phyloP scores from a whole-genome alignment of 352 stramenopile genomes.

The Pythium chondricola region DNA sequence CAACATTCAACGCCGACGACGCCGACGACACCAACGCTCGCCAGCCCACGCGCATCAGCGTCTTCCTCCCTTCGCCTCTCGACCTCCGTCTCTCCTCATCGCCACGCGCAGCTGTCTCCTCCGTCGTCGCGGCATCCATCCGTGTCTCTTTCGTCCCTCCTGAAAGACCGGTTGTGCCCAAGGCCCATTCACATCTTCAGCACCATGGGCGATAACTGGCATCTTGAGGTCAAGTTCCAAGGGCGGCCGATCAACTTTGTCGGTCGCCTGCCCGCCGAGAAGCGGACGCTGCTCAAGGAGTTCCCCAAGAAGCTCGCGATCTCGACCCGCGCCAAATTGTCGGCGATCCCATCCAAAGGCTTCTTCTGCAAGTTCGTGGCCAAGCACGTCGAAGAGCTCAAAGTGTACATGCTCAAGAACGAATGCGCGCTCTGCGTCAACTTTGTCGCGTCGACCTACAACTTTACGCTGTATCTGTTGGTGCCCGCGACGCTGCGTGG shows the following conservation, averaged over 20 bases:
- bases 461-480: slow-evolving; percentile 81
- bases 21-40: not conserved
- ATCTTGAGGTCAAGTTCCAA: slow-evolving; percentile 83
- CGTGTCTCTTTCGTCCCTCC: too few species aligned
- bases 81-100: too few species aligned
- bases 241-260: slow-evolving; percentile 62
- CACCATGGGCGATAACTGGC: slow-evolving; percentile 71
- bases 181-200: not conserved
- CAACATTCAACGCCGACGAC: slow-evolving; percentile 1
- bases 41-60: too few species aligned
- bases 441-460: slow-evolving; percentile 77
- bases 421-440: slow-evolving; percentile 78
- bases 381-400: slow-evolving; percentile 81
- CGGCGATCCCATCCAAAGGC: slow-evolving; percentile 74
- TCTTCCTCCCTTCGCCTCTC: too few species aligned
- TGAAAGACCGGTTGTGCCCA: too few species aligned
- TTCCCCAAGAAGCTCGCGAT: slow-evolving; percentile 73
- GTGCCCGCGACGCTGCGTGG: slow-evolving; percentile 54
- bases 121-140: too few species aligned
- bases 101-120: too few species aligned
- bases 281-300: slow-evolving; percentile 66
- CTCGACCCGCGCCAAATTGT: slow-evolving; percentile 71
- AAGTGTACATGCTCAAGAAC: slow-evolving; percentile 86
- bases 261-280: slow-evolving; percentile 71
- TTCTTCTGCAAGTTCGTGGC: slow-evolving; percentile 89